Conservation (phyloP, 306 rosid genomes). For the Potentilla sterilis region DNA sequence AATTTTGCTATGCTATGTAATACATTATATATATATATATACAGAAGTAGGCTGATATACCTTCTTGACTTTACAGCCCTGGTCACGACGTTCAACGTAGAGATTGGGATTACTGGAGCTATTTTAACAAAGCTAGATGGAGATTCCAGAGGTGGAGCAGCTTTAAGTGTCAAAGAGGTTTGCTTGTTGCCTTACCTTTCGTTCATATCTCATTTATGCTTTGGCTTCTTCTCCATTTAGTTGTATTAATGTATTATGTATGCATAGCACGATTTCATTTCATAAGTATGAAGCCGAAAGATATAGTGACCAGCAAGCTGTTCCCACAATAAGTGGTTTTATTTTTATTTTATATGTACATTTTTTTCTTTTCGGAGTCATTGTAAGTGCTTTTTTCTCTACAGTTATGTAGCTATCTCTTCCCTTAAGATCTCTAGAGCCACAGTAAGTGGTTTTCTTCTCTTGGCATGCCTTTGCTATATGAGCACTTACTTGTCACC, state of each 20-base stretch:
- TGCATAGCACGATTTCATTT: constrained; percentile 6
- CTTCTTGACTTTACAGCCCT: constrained; percentile 54
- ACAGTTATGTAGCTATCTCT: constrained; percentile 7
- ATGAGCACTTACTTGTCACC: not conserved
- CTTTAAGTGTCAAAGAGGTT: constrained; percentile 98
- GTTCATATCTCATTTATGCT: constrained; percentile 1
- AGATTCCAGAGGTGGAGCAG: constrained; percentile 99
- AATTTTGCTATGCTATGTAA: not conserved
- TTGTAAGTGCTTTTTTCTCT: not conserved
- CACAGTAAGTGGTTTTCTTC: too few relatives aligned
- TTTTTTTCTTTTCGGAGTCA: not conserved
- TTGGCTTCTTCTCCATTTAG: not conserved
- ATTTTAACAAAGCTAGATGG: constrained; percentile 98
- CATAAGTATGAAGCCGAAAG: not conserved
- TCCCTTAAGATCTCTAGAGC: not conserved
- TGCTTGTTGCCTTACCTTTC: not conserved
- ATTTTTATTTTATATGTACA: too few relatives aligned
- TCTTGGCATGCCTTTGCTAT: not conserved
- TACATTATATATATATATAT: not conserved
- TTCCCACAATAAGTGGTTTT: not conserved
- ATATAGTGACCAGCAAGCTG: not conserved
- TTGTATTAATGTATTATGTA: constrained; percentile 2
- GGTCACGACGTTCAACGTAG: constrained; percentile 89
- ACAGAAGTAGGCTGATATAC: constrained; percentile 12
- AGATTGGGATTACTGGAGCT: constrained; percentile 99